These are phyloP conservation scores for Arachis monticola DNA, from an alignment of 331 rosid species.

Conservation along the genomic window DNA sequence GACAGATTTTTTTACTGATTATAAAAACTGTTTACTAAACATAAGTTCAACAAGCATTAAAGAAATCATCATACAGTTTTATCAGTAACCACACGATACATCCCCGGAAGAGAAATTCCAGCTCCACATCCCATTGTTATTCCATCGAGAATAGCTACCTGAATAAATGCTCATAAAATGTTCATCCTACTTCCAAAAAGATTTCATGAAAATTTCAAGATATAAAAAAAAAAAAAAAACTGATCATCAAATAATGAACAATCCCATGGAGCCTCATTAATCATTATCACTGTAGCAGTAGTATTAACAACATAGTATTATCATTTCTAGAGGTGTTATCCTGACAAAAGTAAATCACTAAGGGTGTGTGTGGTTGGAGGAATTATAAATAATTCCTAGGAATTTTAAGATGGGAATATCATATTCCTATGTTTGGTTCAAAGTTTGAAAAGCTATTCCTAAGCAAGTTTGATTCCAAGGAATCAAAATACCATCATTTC, in stretches of 20 bases:
- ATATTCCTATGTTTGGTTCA: too few species aligned
- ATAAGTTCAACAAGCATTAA: constrained; percentile 17
- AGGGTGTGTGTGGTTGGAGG: neutral
- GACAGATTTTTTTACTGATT: constrained; percentile 7
- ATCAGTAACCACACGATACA: constrained; percentile 87
- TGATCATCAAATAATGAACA: neutral
- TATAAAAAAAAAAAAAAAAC: neutral
- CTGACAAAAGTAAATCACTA: neutral
- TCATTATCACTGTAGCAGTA: neutral
- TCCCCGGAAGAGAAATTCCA: constrained; percentile 91
- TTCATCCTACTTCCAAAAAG: constrained; percentile 22
- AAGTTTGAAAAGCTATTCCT: too few species aligned
- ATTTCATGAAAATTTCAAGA: neutral
- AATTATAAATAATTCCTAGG: too few species aligned
- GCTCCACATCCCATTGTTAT: constrained; percentile 94
- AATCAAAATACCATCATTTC: too few species aligned
- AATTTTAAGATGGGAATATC: too few species aligned
- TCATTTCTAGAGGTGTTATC: neutral
- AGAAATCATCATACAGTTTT: constrained; percentile 71
- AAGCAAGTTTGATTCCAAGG: too few species aligned
- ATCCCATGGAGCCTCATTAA: neutral
- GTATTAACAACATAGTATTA: neutral
- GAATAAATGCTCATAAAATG: constrained; percentile 39
- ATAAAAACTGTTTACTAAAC: neutral
- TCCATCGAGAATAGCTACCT: constrained; percentile 93